These are phyloP conservation scores for Candida easanensis DNA, from an alignment of 805 yeast genomes.

Conservation along the genomic window DNA sequence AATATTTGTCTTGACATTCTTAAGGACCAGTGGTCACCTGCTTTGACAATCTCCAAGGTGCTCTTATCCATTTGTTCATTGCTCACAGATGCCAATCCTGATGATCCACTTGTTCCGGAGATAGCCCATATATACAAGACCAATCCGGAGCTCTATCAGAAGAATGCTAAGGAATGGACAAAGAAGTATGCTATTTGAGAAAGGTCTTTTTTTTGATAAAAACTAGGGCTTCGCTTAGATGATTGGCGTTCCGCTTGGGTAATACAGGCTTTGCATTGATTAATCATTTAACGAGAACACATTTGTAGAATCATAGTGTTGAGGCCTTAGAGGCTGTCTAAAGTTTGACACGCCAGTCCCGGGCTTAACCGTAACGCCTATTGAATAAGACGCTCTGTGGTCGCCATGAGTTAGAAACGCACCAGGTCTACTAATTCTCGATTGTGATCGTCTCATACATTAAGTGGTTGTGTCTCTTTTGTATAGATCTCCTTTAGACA, in stretches of 20 bases:
- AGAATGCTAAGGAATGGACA: conserved; percentile 98
- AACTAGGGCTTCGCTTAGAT: neutral
- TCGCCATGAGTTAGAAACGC: too few species aligned
- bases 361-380: too few species aligned
- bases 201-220: neutral
- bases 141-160: conserved; percentile 90
- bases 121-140: conserved; percentile 95
- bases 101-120: conserved; percentile 98
- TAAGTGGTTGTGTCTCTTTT: too few species aligned
- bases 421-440: too few species aligned
- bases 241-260: conserved; percentile 11
- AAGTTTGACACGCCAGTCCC: too few species aligned
- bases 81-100: conserved; percentile 97
- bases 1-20: conserved; percentile 94
- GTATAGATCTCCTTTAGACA: too few species aligned
- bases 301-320: neutral
- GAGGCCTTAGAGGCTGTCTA: too few species aligned
- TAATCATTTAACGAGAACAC: neutral
- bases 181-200: conserved; percentile 85
- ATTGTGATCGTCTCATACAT: too few species aligned
- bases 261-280: conserved; percentile 20
- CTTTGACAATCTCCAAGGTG: conserved; percentile 93
- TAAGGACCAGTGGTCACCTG: conserved; percentile 99
- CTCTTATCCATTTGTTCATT: conserved; percentile 91
- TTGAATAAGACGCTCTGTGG: too few species aligned